Base-by-base conservation (phyloP, 805 yeast genomes). In the Teunomyces stri region DNA sequence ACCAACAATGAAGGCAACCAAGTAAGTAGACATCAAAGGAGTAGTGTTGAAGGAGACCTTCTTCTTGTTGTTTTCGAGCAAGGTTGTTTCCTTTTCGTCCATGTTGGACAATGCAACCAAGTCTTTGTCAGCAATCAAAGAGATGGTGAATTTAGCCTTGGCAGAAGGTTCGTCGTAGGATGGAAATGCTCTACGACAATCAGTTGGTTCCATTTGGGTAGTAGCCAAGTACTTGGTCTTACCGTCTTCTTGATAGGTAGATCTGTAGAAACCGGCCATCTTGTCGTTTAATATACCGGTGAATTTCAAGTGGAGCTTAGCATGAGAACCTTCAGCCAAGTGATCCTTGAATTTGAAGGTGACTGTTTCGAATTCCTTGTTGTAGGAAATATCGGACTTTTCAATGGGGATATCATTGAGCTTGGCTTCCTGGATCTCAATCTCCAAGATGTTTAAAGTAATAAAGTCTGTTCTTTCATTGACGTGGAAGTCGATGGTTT, bases 151-250 rank as follows among this genome's bases (percentile, higher is more conserved):
- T 43, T 81, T 74, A 20, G 94, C 89, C 69, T 87, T 87, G 50
- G 85, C 75, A 47, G 87, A 81, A 18, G 96, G 95, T 64, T 87
- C 94, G 66, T 87, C 96, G 58, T 84, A 85, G 61, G 87, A 86
- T 29, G 96, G 96, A 76, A 87, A 87, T 7, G 94, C 94, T 58
- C 89, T 78, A 58, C 96, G 81, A 56, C 92, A 88, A 61, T 87
- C 94, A 16, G 92, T 85, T 20, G 95, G 84, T 69, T 87, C 95
- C 81, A 87, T 84, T 68, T 87, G 96, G 39, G 95, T 86, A 40
- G 91, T 84, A 38, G 89, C 88, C 77, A 87, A 75, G 64, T 84
- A 84, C 59, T 82, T 84, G 34, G 81, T 82, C 49, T 75, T 73
- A 18, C 89, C 87, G 52, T 84, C 75, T 50, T 76, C 74, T 52